These are phyloP conservation scores for Pestalotiopsis sp. DNA, from an alignment of 2,329 filamentous ascomycete species.

Conservation along the genomic window DNA sequence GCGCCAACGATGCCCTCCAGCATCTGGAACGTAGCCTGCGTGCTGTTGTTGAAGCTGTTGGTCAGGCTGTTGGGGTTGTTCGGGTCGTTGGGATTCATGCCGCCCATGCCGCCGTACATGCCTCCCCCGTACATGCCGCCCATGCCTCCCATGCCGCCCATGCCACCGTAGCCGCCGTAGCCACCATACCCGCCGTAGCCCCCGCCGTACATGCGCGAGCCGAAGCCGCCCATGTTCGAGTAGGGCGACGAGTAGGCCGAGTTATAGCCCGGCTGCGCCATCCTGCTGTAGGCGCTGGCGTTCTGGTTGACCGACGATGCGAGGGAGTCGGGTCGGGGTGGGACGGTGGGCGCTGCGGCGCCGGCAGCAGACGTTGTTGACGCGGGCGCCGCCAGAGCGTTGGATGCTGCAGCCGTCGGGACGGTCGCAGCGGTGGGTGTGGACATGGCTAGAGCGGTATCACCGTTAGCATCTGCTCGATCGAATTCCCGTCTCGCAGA, in stretches of 20 bases:
- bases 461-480: not conserved
- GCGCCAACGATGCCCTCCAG: conserved; percentile 96
- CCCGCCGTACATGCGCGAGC: conserved; percentile 37
- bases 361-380: conserved; percentile 44
- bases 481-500: not conserved
- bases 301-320: conserved; percentile 84
- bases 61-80: conserved; percentile 94
- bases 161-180: conserved; percentile 52
- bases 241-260: conserved; percentile 56
- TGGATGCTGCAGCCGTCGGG: conserved; percentile 37
- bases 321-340: conserved; percentile 79
- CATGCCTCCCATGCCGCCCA: conserved; percentile 39
- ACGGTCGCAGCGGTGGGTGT: conserved; percentile 45
- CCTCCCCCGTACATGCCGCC: conserved; percentile 34
- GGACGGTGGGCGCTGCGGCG: conserved; percentile 66
- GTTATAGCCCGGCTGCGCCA: conserved; percentile 55
- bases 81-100: conserved; percentile 57
- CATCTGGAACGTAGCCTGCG: conserved; percentile 96
- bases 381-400: conserved; percentile 40
- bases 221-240: conserved; percentile 38
- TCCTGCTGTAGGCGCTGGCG: conserved; percentile 75
- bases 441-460: conserved; percentile 30
- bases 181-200: conserved; percentile 42
- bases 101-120: conserved; percentile 37
- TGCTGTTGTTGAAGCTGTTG: conserved; percentile 93